Evolutionary conservation across 805 yeast genomes (phyloP).

Genomic region (Saturnispora gosingensis): DNA sequence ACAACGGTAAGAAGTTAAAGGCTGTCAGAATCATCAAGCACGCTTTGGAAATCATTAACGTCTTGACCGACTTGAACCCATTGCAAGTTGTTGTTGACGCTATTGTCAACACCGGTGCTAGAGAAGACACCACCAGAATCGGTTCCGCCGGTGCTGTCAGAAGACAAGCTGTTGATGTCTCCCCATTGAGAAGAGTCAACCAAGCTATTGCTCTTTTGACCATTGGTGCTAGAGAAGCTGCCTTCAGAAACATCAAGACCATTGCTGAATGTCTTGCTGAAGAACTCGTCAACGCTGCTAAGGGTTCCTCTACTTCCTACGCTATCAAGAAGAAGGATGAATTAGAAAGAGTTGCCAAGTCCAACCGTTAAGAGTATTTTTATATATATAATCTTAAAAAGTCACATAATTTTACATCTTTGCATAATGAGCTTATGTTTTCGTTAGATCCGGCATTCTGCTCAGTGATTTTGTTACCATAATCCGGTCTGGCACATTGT

Average conservation of each 20-base stretch:
- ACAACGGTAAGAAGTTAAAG: slow-evolving; percentile 99
- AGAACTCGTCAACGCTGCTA: slow-evolving; percentile 99
- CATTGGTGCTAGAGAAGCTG: slow-evolving; percentile 99
- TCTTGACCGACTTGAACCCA: slow-evolving; percentile 98
- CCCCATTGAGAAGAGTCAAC: slow-evolving; percentile 99
- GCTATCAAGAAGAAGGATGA: slow-evolving; percentile 99
- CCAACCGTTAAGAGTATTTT: slow-evolving; percentile 80
- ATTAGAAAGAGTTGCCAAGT: slow-evolving; percentile 99
- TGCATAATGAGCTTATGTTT: neutral
- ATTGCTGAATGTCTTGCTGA: slow-evolving; percentile 99
- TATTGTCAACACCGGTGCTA: slow-evolving; percentile 99
- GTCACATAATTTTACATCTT: slow-evolving; percentile 1
- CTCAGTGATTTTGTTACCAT: neutral
- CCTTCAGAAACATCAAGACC: slow-evolving; percentile 99
- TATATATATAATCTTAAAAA: slow-evolving; percentile 1
- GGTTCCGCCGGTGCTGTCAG: slow-evolving; percentile 99
- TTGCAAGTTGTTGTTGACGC: slow-evolving; percentile 99
- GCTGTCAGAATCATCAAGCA: slow-evolving; percentile 99
- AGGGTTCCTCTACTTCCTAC: slow-evolving; percentile 99
- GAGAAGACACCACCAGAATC: slow-evolving; percentile 99
- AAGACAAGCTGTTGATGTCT: slow-evolving; percentile 99
- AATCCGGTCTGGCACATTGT: too few relatives aligned
- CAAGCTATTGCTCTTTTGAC: slow-evolving; percentile 97
- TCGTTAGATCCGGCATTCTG: neutral
- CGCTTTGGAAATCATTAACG: slow-evolving; percentile 95